Evolutionary conservation across 495 filamentous ascomycete genomes (phyloP), one percentile per base, ranked within the genome.

Genomic region (Evansstolkia leycettana): DNA sequence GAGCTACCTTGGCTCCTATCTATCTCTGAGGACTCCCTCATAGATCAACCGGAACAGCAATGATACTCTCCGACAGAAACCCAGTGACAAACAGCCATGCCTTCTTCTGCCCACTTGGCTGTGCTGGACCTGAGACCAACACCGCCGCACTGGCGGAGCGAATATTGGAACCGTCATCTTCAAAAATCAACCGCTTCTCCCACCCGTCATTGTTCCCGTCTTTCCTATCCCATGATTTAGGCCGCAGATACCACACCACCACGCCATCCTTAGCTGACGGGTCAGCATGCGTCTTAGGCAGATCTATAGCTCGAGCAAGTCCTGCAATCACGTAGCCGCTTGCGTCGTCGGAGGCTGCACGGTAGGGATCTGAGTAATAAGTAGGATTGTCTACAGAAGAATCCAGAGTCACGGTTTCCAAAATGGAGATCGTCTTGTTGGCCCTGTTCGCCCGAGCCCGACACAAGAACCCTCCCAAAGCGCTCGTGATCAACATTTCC

Each of bases 1-100:
- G n/a, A n/a, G n/a, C n/a, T n/a, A n/a, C n/a, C n/a, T n/a, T n/a
- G n/a, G n/a, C n/a, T n/a, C n/a, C n/a, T n/a, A n/a, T n/a, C n/a
- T n/a, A n/a, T n/a, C n/a, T n/a, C n/a, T n/a, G n/a, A n/a, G n/a
- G n/a, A n/a, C n/a, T 23, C 9, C 20, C 20, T 23, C 20, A 23
- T 23, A 23, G 49, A 38, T 74, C 63, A 28, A 78, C 65, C 51
- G 65, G 66, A 14, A 66, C 58, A 16, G 71, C 70, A 34, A 76
- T 38, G 39, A 75, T 58, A 37, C 43, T 51, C n/a, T 64, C 51
- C n/a, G 70, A 65, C 13, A 70, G 20, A 29, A 75, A 70, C 1
- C 76, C 73, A 17, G 70, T 73, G 10, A 71, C 65, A 54, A 74
- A 77, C 11, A 78, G 47, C 72, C 69, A 71, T 5, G 65, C 73